Conservation (phyloP, 371 early-diverging fungal genomes). For the Chytridium lagenaria region DNA sequence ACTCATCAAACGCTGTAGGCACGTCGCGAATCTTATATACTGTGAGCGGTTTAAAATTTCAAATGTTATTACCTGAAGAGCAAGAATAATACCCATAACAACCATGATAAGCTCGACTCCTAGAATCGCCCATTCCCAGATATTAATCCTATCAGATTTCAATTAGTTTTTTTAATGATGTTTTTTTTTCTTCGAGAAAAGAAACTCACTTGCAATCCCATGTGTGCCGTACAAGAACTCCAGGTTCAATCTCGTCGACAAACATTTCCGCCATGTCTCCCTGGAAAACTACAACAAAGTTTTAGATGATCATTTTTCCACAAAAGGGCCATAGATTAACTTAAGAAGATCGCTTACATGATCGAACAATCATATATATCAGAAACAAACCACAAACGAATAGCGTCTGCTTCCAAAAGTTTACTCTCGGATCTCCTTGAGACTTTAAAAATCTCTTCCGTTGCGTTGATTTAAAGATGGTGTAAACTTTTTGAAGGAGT, state of each 20-base stretch:
- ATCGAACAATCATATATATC: neutral
- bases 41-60: neutral
- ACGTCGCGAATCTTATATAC: constrained; percentile 7
- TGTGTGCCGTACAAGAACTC: neutral
- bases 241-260: neutral
- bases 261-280: neutral
- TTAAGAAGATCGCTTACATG: neutral
- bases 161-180: neutral
- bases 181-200: neutral
- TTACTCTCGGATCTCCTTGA: neutral
- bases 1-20: neutral
- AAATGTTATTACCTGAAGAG: neutral
- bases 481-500: constrained; percentile 13
- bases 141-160: too few relatives aligned
- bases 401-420: neutral
- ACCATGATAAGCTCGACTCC: constrained; percentile 1
- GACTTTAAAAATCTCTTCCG: neutral
- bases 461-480: neutral
- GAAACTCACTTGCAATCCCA: neutral
- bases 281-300: neutral
- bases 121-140: constrained; percentile 13
- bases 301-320: neutral
- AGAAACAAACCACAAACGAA: neutral
- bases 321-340: neutral
- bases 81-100: constrained; percentile 4